Evolutionary conservation across 176 grass and related monocot genomes (phyloP).

Genomic region (Themeda triandra): DNA sequence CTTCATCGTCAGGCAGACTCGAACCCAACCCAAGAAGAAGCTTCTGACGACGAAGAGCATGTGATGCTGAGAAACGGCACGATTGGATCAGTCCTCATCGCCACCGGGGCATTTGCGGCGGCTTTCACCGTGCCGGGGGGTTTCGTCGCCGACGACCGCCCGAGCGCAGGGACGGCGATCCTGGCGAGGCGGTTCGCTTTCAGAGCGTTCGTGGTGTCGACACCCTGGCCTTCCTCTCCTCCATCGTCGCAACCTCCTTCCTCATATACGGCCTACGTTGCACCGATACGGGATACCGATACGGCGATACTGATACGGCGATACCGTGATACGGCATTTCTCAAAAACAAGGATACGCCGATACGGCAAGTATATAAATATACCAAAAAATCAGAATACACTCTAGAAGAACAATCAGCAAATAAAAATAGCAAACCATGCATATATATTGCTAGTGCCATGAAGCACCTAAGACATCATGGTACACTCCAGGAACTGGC

Average conservation of each 20-base stretch:
- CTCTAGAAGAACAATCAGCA: too few species aligned
- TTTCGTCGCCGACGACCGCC: neutral
- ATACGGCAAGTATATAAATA: too few species aligned
- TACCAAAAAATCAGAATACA: too few species aligned
- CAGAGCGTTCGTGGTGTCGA: slow-evolving; percentile 27
- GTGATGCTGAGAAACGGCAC: neutral
- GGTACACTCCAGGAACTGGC: too few species aligned
- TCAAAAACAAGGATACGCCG: too few species aligned
- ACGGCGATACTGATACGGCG: too few species aligned
- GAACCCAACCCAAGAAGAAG: neutral
- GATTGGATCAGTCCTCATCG: slow-evolving; percentile 47
- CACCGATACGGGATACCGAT: too few species aligned
- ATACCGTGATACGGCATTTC: too few species aligned
- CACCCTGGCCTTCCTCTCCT: neutral
- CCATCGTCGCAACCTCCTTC: slow-evolving; percentile 5
- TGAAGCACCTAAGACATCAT: too few species aligned
- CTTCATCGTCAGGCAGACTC: neutral
- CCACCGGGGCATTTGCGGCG: slow-evolving; percentile 37
- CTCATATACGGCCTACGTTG: neutral
- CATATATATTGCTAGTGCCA: too few species aligned
- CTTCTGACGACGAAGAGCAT: neutral
- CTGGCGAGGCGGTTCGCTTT: neutral
- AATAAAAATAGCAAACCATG: too few species aligned
- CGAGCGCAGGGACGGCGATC: neutral
- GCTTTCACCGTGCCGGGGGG: slow-evolving; percentile 53